Base-by-base conservation (phyloP, 225 moss, liverwort and hornwort species). In the Physcomitrium patens region DNA sequence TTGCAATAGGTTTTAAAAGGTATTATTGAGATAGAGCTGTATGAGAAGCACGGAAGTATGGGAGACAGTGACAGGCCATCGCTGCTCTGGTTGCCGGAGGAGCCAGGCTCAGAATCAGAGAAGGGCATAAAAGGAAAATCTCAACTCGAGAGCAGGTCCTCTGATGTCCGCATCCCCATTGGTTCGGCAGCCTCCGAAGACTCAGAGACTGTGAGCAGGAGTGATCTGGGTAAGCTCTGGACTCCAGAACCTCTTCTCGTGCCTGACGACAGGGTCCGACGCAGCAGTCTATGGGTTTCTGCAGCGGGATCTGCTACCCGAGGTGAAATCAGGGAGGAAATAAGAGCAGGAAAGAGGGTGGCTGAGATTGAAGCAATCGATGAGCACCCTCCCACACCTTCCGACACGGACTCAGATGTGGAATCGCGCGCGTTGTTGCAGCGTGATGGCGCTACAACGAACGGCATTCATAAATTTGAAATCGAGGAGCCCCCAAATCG, bases 21-120 rank as follows among this genome's bases (percentile, higher is more conserved):
- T 31, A 41, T 22, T 49, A 1, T 59, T 65, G 62, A 15, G 68
- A 57, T 3, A 19, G 42, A 69, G 57, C 68, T 75, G 78, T 50
- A 71, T 79, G 85, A 81, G 85, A 81, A 85, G 77, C 72, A 45
- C 24, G 68, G 50, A 54, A 83, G 73, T 23, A 88, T 88, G 88
- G 81, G 80, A 53, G 88, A 83, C 26, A 63, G 78, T 59, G 88
- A 85, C 73, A 79, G 76, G 74, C 83, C 78, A 76, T 85, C 88
- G 55, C 81, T 85, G 60, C 76, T 88, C 62, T 83, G 80, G 88
- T 85, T 81, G 64, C 88, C 85, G 48, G 71, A 76, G 23, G 88
- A 80, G 9, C 83, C 83, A 52, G 88, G 81, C 5, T 85, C 83
- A 49, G 85, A 80, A 19, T 68, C 82, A 10, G 84, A 84, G 58